Conservation (phyloP, 805 yeast genomes). For the Candida insectalens region DNA sequence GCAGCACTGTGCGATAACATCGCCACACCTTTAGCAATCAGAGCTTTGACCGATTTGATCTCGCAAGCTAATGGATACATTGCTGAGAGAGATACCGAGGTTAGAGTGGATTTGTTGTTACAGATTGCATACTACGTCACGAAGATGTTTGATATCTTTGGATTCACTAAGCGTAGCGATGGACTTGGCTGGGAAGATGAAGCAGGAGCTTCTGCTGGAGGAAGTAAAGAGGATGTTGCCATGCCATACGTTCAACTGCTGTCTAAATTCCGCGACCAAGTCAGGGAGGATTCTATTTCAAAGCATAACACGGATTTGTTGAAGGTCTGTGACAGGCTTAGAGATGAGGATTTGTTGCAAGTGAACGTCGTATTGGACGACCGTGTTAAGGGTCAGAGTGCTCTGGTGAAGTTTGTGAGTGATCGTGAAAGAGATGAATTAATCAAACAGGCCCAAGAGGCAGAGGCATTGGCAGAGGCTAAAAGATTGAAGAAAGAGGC, state of each 20-base stretch:
- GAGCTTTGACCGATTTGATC: slow-evolving; percentile 57
- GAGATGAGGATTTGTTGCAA: slow-evolving; percentile 62
- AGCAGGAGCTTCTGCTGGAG: slow-evolving; percentile 6
- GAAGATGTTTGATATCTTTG: slow-evolving; percentile 59
- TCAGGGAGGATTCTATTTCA: slow-evolving; percentile 64
- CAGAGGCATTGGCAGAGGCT: slow-evolving; percentile 33
- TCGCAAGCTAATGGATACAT: slow-evolving; percentile 68
- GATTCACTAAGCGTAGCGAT: slow-evolving; percentile 65
- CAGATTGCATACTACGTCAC: slow-evolving; percentile 63
- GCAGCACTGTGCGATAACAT: slow-evolving; percentile 83
- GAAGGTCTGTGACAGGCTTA: slow-evolving; percentile 60
- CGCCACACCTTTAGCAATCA: slow-evolving; percentile 67
- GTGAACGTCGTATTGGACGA: slow-evolving; percentile 86
- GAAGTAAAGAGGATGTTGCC: slow-evolving; percentile 51
- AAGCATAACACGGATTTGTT: slow-evolving; percentile 47
- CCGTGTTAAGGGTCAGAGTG: slow-evolving; percentile 65
- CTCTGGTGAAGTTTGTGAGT: slow-evolving; percentile 74
- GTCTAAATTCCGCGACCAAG: slow-evolving; percentile 72
- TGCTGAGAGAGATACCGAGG: slow-evolving; percentile 35
- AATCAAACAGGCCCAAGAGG: slow-evolving; percentile 48
- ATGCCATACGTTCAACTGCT: slow-evolving; percentile 75
- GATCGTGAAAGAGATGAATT: slow-evolving; percentile 61
- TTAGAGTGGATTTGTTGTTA: slow-evolving; percentile 56
- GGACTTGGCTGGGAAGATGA: slow-evolving; percentile 70
- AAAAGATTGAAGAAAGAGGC: slow-evolving; percentile 38